phyloP scores from a whole-genome alignment of 306 rosid genomes.

The Crataegus laevigata region DNA sequence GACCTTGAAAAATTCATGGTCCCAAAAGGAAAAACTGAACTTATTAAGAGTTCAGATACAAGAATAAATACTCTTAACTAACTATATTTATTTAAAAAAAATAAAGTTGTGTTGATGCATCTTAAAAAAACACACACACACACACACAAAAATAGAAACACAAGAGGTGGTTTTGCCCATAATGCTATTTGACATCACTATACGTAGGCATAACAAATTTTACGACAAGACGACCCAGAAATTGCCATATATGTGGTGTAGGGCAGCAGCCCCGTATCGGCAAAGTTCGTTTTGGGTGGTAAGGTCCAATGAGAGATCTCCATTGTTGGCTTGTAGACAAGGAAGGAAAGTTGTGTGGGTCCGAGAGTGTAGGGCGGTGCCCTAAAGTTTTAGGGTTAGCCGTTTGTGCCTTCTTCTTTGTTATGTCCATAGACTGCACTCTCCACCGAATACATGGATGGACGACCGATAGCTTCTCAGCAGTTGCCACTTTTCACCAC shows the following conservation, averaged over 20 bases:
- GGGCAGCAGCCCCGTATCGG: neutral
- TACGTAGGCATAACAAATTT: neutral
- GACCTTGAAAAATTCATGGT: no score
- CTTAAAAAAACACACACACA: neutral
- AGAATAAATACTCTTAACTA: no score
- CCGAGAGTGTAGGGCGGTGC: neutral
- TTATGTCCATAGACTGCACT: neutral
- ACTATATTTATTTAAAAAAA: neutral
- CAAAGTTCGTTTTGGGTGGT: constrained; percentile 2
- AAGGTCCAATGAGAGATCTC: constrained; percentile 25
- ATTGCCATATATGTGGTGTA: neutral
- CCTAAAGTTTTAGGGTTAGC: neutral
- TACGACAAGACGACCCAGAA: constrained; percentile 26
- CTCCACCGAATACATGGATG: neutral
- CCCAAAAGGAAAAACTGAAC: no score
- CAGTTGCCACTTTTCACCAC: constrained; percentile 6
- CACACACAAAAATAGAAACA: neutral
- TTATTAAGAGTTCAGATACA: no score
- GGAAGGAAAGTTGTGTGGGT: constrained; percentile 2
- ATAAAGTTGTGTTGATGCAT: neutral
- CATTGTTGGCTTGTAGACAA: constrained; percentile 35
- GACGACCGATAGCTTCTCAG: neutral
- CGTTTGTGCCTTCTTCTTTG: neutral
- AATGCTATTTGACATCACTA: neutral
- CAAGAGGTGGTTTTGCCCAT: neutral